Evolutionary conservation across 2,329 filamentous ascomycete species (phyloP).

Genomic region (Ophiostoma sp.): DNA sequence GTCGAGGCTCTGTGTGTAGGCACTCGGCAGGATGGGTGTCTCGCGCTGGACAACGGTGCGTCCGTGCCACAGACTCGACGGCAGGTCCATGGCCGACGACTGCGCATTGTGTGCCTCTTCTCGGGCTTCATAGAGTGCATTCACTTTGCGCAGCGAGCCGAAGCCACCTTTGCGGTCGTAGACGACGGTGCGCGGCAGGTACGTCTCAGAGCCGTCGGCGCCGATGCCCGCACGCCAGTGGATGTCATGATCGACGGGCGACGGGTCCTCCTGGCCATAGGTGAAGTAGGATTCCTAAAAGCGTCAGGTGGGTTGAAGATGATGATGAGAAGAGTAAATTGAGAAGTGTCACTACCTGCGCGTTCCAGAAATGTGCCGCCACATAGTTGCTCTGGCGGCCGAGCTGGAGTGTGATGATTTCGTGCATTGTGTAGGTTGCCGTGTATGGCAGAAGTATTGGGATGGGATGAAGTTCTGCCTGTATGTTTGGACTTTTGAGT

Average conservation of each 20-base stretch:
- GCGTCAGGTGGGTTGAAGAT: neutral
- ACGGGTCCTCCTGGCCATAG: slow-evolving; percentile 67
- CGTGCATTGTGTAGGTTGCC: slow-evolving; percentile 65
- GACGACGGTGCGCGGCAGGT: slow-evolving; percentile 84
- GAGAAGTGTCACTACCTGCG: slow-evolving; percentile 59
- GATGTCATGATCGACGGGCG: slow-evolving; percentile 76
- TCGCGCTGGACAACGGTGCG: slow-evolving; percentile 68
- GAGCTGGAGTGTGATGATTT: slow-evolving; percentile 91
- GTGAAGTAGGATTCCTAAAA: slow-evolving; percentile 96
- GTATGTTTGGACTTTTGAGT: neutral
- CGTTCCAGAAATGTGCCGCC: slow-evolving; percentile 96
- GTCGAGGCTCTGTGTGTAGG: slow-evolving; percentile 80
- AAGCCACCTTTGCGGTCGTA: slow-evolving; percentile 96
- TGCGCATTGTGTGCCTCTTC: slow-evolving; percentile 31
- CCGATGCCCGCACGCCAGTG: slow-evolving; percentile 85
- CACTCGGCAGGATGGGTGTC: slow-evolving; percentile 64
- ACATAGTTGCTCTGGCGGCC: slow-evolving; percentile 91
- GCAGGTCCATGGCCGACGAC: slow-evolving; percentile 23
- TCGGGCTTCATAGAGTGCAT: slow-evolving; percentile 74
- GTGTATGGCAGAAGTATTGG: neutral
- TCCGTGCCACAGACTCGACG: slow-evolving; percentile 49
- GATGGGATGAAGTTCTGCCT: too few species aligned
- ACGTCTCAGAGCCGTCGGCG: slow-evolving; percentile 84
- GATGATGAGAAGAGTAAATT: neutral
- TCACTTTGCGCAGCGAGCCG: slow-evolving; percentile 82